phyloP scores from a whole-genome alignment of 1,139 yeast genomes.

The Suhomyces terraborum region DNA sequence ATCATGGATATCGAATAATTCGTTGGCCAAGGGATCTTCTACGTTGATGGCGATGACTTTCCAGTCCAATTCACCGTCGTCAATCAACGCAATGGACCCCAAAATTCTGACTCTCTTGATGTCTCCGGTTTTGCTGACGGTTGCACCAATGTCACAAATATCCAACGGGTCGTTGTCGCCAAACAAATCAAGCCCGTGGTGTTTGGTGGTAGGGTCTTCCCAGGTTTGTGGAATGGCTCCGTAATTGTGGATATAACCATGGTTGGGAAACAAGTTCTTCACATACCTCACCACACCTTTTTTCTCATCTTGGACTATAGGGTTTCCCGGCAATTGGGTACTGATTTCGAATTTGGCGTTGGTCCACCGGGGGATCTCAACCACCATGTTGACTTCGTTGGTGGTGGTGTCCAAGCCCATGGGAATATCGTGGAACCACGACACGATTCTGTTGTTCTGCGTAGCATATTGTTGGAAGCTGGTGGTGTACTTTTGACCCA shows the following conservation, averaged over 20 bases:
- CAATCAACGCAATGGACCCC: slow-evolving; percentile 85
- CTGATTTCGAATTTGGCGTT: slow-evolving; percentile 87
- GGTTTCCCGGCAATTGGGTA: slow-evolving; percentile 67
- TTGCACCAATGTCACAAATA: slow-evolving; percentile 84
- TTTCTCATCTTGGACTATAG: slow-evolving; percentile 84
- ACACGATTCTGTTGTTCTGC: slow-evolving; percentile 61
- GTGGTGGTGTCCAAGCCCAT: slow-evolving; percentile 63
- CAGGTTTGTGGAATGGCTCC: slow-evolving; percentile 96
- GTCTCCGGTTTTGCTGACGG: slow-evolving; percentile 70
- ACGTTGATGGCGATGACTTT: slow-evolving; percentile 77
- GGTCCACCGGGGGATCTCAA: slow-evolving; percentile 90
- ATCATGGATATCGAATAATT: slow-evolving; percentile 73
- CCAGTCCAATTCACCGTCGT: slow-evolving; percentile 96
- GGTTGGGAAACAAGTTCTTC: slow-evolving; percentile 85
- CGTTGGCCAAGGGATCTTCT: slow-evolving; percentile 73
- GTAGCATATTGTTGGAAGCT: slow-evolving; percentile 38
- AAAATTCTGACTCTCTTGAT: slow-evolving; percentile 79
- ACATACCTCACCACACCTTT: slow-evolving; percentile 83
- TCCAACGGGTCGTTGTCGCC: slow-evolving; percentile 94
- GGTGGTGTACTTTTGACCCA: slow-evolving; percentile 40
- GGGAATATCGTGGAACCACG: slow-evolving; percentile 80
- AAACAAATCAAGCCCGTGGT: slow-evolving; percentile 76
- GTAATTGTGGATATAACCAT: slow-evolving; percentile 89
- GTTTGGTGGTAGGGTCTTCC: slow-evolving; percentile 77
- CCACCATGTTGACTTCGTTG: slow-evolving; percentile 79